A percentile compares a stretch with the other conserved stretches of the same genome.
Evolutionary conservation across 208 protist species (phyloP).

Genomic region (Phytomonas sp.): DNA sequence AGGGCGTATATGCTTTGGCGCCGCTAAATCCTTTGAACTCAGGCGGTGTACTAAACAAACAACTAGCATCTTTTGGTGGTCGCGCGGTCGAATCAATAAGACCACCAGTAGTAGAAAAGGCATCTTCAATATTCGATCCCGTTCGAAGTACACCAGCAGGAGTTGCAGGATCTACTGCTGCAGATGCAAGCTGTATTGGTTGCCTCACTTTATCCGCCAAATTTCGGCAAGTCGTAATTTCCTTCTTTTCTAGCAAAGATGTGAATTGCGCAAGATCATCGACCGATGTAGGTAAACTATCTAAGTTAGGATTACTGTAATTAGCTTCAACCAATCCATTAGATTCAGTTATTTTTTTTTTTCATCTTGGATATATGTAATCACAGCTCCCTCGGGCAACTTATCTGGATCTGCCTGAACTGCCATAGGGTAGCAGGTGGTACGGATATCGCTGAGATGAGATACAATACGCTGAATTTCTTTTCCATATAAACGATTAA

Average conservation of each 20-base stretch:
- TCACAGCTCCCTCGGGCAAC: not conserved
- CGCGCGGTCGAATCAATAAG: constrained; percentile 20
- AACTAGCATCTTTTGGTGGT: constrained; percentile 25
- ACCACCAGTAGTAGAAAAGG: not conserved
- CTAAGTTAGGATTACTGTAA: not conserved
- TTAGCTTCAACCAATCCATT: not conserved
- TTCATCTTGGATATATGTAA: not conserved
- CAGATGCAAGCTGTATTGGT: not conserved
- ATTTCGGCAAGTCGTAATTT: not conserved
- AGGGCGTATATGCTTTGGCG: not conserved
- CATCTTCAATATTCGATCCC: not conserved
- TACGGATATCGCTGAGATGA: constrained; percentile 33
- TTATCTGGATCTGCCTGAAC: constrained; percentile 46
- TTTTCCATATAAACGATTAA: constrained; percentile 52
- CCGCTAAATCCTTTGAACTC: constrained; percentile 57
- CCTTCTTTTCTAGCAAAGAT: not conserved
- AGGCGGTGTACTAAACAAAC: constrained; percentile 64
- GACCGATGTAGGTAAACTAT: not conserved
- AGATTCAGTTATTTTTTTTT: not conserved
- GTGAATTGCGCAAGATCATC: not conserved
- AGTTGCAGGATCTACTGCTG: not conserved
- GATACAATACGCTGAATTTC: constrained; percentile 52
- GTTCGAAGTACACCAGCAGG: not conserved
- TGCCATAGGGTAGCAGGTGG: constrained; percentile 38
- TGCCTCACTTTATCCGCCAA: not conserved